A percentile compares a stretch with the other conserved stretches of the same genome.
Evolutionary conservation across 257 asterid species (phyloP).

Genomic region (Lycium ferocissimum): DNA sequence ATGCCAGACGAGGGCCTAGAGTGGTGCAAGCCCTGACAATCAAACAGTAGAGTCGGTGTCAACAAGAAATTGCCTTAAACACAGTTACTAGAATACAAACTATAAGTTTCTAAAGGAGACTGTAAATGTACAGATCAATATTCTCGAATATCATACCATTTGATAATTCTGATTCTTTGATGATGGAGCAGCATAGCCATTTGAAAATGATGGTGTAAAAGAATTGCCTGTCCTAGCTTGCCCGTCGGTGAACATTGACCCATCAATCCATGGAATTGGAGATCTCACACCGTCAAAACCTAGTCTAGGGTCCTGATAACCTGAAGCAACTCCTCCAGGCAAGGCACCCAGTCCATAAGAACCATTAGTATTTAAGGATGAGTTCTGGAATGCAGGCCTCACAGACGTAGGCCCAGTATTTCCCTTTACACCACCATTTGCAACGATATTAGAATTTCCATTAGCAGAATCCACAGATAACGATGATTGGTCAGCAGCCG

Average conservation of each 20-base stretch:
- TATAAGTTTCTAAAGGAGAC: neutral
- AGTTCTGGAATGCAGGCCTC: constrained; percentile 46
- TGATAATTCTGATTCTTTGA: constrained; percentile 56
- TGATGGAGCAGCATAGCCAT: constrained; percentile 50
- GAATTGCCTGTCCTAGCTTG: constrained; percentile 57
- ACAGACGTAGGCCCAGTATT: constrained; percentile 43
- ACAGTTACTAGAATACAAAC: neutral
- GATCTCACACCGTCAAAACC: constrained; percentile 64
- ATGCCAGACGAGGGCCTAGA: constrained; percentile 55
- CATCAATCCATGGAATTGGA: constrained; percentile 69
- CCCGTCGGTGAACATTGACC: constrained; percentile 62
- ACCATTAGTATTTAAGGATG: constrained; percentile 52
- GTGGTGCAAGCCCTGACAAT: constrained; percentile 58
- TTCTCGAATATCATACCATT: constrained; percentile 46
- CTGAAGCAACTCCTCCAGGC: constrained; percentile 62
- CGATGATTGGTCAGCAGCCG: constrained; percentile 60
- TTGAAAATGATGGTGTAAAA: constrained; percentile 49
- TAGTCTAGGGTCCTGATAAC: constrained; percentile 68
- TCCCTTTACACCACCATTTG: constrained; percentile 58
- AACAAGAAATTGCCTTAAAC: neutral
- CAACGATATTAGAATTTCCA: constrained; percentile 60
- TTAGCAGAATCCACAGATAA: constrained; percentile 59
- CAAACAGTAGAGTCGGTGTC: neutral
- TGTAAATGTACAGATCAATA: neutral
- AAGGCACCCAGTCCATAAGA: constrained; percentile 54